Evolutionary conservation across 305 asterid species (phyloP).

Genomic region (Fraxinus dipetala): DNA sequence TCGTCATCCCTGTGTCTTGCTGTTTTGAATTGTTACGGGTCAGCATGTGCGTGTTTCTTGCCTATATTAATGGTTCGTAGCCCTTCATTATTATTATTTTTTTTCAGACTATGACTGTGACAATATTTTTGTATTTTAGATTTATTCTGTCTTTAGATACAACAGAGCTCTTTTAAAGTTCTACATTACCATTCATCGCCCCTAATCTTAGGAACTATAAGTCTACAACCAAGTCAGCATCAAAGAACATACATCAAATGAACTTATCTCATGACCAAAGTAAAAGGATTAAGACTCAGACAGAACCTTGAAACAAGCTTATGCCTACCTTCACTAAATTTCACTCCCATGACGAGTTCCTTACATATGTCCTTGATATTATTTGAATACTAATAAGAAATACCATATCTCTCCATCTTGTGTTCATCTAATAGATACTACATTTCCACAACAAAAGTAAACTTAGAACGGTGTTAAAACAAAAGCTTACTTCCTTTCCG

Average conservation of each 20-base stretch:
- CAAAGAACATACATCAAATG: neutral
- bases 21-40: neutral
- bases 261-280: neutral
- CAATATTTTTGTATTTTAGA: neutral
- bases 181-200: neutral
- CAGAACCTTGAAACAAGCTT: neutral
- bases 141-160: neutral
- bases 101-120: neutral
- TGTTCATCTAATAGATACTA: neutral
- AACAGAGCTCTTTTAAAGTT: neutral
- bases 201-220: neutral
- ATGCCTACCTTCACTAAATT: neutral
- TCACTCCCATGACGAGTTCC: neutral
- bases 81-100: neutral
- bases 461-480: neutral
- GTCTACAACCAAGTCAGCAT: neutral
- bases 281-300: neutral
- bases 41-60: neutral
- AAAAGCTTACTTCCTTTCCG: constrained; percentile 79
- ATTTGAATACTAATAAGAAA: neutral
- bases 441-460: neutral
- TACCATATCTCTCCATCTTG: neutral
- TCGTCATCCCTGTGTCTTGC: neutral
- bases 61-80: neutral
- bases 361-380: neutral